Conservation (phyloP, 345 rosid species). For the sweet orange (Citrus sinensis) region DVS_A1.0 CM039163.1:41837501-41838000, state of each 20-base stretch:
- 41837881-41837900: neutral
- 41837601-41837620: neutral
- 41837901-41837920: slow-evolving; percentile 64
- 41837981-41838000: slow-evolving; percentile 89
- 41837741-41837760: too few species aligned
- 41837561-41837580: slow-evolving; percentile 28
- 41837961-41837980: slow-evolving; percentile 91
- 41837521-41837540: slow-evolving; percentile 38
- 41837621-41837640: neutral
- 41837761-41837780: neutral
- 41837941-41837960: slow-evolving; percentile 81
- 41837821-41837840: neutral
- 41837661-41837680: neutral
- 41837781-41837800: neutral
- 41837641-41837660: neutral
- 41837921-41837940: slow-evolving; percentile 91
- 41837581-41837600: slow-evolving; percentile 22
- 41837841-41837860: neutral
- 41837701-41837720: neutral
- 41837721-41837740: neutral
- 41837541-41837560: slow-evolving; percentile 39
- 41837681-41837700: neutral
- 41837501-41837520: slow-evolving; percentile 40
- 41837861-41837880: neutral
- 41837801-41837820: neutral